Base-by-base conservation (phyloP, 139 green algal species). In the Picochlorum sp. region DNA sequence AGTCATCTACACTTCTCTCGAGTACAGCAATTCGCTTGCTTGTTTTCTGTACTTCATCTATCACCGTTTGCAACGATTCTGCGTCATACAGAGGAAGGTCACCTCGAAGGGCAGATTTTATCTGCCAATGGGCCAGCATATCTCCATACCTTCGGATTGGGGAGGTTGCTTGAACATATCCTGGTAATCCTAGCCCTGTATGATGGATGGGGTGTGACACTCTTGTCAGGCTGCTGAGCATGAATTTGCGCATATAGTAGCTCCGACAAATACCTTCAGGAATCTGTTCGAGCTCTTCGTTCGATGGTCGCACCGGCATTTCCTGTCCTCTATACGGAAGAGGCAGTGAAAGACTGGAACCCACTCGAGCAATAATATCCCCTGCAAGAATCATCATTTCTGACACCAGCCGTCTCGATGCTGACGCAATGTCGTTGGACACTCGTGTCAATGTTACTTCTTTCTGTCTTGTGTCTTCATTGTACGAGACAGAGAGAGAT, bases 331-430 rank as follows among this genome's bases (percentile, higher is more conserved):
- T 65, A 70, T 92, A 96, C 1, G 85, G 87, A 69, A 95, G 76
- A 23, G 87, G 74, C 49, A 95, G 31, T 4, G 52, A 67, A 41
- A 63, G 62, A 18, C 57, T 18, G 10, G 15, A 16, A 13, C 60
- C 60, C 8, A 56, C 14, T 10, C 14, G 2, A 15, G 37, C 60
- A 54, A 21, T 13, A 30, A 69, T 14, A 9, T 62, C 28, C 21
- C 81, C 83, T 77, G 68, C 26, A 57, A 31, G 15, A 6, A 71
- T 89, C 90, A 97, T 97, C 76, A 95, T 83, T 79, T 96, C 88
- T 3, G 79, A 73, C 16, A 95, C 85, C 62, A 90, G 51, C 0
- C 16, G 60, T 3, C 6, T 45, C 1, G 41, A 44, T n/a, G 5
- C 14, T 11, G 34, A 41, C 10, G 34, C 50, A 1, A 26, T 11